A percentile compares a stretch with the other conserved stretches of the same genome.
Conservation (phyloP, 2,329 filamentous ascomycete genomes). For the Didymella pinodella region DNA sequence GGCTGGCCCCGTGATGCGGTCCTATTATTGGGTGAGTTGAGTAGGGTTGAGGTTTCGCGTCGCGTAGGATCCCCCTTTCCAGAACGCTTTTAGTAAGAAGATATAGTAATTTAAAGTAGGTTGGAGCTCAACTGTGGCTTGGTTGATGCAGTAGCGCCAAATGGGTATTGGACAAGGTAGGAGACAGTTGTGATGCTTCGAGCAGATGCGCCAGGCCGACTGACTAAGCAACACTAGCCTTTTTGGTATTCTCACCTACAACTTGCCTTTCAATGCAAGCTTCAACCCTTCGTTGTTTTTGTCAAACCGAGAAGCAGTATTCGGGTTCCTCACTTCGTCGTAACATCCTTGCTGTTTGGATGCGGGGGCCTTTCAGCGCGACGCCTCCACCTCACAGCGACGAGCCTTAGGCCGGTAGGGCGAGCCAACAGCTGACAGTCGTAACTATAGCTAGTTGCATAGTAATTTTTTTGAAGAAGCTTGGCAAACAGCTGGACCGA, state of each 20-base stretch:
- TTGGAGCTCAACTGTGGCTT: not conserved
- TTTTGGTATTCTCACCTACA: not conserved
- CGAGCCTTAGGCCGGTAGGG: not conserved
- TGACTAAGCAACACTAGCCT: slow-evolving; percentile 21
- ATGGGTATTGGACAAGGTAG: slow-evolving; percentile 11
- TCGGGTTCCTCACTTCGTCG: not conserved
- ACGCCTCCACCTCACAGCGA: not conserved
- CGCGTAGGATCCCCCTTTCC: not conserved
- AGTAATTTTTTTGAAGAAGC: not conserved
- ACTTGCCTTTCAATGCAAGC: not conserved
- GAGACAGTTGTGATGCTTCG: slow-evolving; percentile 15
- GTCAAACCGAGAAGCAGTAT: not conserved
- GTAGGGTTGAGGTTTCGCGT: not conserved
- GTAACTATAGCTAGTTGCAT: not conserved
- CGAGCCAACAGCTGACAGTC: not conserved
- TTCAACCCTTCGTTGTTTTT: not conserved
- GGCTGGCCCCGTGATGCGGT: slow-evolving; percentile 16
- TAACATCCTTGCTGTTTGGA: not conserved
- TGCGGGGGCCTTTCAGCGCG: not conserved
- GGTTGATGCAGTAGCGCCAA: slow-evolving; percentile 10
- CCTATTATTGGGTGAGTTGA: slow-evolving; percentile 10
- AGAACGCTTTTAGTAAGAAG: not conserved
- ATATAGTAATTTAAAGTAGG: not conserved
- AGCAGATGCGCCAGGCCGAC: slow-evolving; percentile 6
- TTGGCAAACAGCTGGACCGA: not conserved